These are phyloP conservation scores for Hydnomerulius pinastri DNA, from an alignment of 768 basidiomycete genomes.

Conservation along the genomic window DNA sequence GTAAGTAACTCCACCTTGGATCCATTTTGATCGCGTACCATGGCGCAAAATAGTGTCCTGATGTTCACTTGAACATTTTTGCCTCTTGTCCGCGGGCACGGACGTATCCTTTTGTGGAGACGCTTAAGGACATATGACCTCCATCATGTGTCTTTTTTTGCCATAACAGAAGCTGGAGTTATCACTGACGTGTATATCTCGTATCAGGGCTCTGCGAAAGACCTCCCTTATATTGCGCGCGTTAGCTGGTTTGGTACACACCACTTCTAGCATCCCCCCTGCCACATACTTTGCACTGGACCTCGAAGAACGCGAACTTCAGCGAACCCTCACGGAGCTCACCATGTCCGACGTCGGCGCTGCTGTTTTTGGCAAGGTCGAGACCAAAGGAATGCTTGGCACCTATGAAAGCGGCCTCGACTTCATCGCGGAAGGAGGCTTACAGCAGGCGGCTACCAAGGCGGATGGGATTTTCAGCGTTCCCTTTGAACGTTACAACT, in stretches of 20 bases:
- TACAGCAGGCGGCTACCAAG: conserved; percentile 10
- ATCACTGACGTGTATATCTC: conserved; percentile 10
- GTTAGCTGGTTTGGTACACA: conserved; percentile 55
- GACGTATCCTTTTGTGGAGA: background rate
- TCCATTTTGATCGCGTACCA: background rate
- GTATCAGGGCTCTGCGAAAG: conserved; percentile 76
- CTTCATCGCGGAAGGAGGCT: conserved; percentile 57
- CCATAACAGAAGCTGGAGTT: too few species aligned
- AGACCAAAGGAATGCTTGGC: conserved; percentile 83
- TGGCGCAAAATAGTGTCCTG: background rate
- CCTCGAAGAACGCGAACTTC: conserved; percentile 83
- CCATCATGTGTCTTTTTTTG: background rate
- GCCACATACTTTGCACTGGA: conserved; percentile 93
- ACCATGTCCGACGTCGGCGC: conserved; percentile 60
- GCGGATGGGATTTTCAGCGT: conserved; percentile 4
- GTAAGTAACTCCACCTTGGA: conserved; percentile 45
- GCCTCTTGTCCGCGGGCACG: background rate
- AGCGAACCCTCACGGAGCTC: conserved; percentile 75
- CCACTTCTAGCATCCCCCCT: conserved; percentile 40
- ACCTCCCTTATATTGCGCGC: conserved; percentile 82
- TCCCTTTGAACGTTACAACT: conserved; percentile 9
- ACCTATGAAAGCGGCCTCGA: conserved; percentile 90
- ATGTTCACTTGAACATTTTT: background rate
- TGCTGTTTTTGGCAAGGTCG: conserved; percentile 68
- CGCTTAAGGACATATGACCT: background rate